Base-by-base conservation (phyloP, 768 basidiomycete species). In the Phaeotremella fagi region DNA sequence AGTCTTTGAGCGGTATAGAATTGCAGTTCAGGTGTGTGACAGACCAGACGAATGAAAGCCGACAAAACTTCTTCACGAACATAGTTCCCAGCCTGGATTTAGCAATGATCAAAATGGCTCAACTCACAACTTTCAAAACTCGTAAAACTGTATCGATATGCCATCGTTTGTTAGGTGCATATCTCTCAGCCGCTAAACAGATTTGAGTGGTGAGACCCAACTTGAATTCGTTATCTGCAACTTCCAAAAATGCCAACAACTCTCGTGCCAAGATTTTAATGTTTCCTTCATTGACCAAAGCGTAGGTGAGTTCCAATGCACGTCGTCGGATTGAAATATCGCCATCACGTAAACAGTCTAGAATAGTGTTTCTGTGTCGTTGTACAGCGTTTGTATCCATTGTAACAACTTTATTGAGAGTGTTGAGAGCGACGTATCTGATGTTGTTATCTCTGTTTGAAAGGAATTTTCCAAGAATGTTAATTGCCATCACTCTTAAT, bases 201-300 rank as follows among this genome's bases (percentile, higher is more conserved):
- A 99, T 91, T 74, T 99, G 94, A 0, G 94, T 97, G 0, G 95
- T 99, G 84, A 99, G 86, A 0, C 90, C 87, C 14, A 90, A 82
- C 77, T 99, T 99, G 79, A 99, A 99, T 72, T 99, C 95, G 58
- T 97, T 92, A 68, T 98, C 95, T 26, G 95, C 94, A 18, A 97
- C 89, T 66, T 98, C 94, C 15, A 99, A 81, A 82, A 98, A 99
- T 1, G 90, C 88, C 41, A 98, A 80, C 24, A 99, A 79, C 66
- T 99, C 95, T 50, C 94, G 80, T 33, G 89, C 88, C 53, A 98
- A 82, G 49, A 95, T 81, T 31, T 90, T 85, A 41, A 99, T 88
- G 67, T 95, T 98, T 60, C 82, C 80, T 65, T 98, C 94, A 70
- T 95, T 94, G 73, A 97, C 90, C 49, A 99, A 82, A 0, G 94